Conservation (phyloP, 2,329 filamentous ascomycete species). For the Gnomoniopsis sp. region DNA sequence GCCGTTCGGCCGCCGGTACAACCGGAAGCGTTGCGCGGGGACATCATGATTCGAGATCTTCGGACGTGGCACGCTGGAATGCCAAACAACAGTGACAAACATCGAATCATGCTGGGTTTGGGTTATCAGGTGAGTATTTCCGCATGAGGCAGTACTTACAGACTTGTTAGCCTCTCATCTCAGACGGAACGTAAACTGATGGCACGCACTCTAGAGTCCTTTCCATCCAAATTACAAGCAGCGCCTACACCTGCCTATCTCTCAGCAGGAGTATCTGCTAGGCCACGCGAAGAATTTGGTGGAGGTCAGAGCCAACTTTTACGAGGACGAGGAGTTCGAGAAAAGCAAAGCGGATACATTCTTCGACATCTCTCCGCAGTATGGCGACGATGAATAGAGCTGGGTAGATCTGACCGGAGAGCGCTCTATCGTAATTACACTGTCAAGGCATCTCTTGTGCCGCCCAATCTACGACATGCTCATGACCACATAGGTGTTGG, state of each 20-base stretch:
- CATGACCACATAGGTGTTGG: too few relatives aligned
- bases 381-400: conserved; percentile 2
- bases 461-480: too few relatives aligned
- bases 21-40: conserved; percentile 23
- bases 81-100: conserved; percentile 25
- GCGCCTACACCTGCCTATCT: conserved; percentile 19
- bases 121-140: conserved; percentile 22
- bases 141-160: neutral
- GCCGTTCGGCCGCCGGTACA: conserved; percentile 26
- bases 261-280: conserved; percentile 20
- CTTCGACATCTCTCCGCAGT: conserved; percentile 18
- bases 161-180: neutral
- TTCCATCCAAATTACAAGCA: conserved; percentile 21
- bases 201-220: conserved; percentile 13
- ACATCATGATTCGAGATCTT: conserved; percentile 29
- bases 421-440: too few relatives aligned
- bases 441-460: too few relatives aligned
- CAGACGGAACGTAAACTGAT: too few relatives aligned
- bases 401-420: too few relatives aligned
- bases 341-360: conserved; percentile 11
- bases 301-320: conserved; percentile 21
- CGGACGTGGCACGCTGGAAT: conserved; percentile 31
- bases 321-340: conserved; percentile 16
- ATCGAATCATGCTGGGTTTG: conserved; percentile 27
- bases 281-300: conserved; percentile 14